These are phyloP conservation scores for Leptographium galeiforme DNA, from an alignment of 2,329 filamentous ascomycete genomes.

Conservation along the genomic window DNA sequence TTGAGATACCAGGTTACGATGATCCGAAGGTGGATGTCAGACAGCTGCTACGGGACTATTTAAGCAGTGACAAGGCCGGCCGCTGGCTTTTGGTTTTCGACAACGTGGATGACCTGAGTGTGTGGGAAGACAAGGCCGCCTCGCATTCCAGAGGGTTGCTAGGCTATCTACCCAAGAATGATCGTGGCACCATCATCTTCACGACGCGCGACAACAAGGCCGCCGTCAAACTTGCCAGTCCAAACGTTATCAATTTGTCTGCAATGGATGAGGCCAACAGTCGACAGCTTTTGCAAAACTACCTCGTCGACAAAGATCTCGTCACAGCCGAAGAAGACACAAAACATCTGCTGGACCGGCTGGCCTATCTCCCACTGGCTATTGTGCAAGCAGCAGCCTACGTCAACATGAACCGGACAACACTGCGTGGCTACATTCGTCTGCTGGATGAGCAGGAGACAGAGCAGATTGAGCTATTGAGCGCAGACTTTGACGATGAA, in stretches of 20 bases:
- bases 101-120: constrained; percentile 25
- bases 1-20: constrained; percentile 17
- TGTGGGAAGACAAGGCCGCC: constrained; percentile 13
- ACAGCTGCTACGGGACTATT: constrained; percentile 18
- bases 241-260: constrained; percentile 12
- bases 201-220: constrained; percentile 14
- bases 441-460: constrained; percentile 4
- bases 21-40: constrained; percentile 22
- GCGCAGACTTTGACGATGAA: constrained; percentile 7
- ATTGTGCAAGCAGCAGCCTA: constrained; percentile 7
- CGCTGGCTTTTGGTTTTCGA: constrained; percentile 31
- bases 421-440: constrained; percentile 1
- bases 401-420: constrained; percentile 3
- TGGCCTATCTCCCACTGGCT: constrained; percentile 9
- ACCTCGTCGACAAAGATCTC: constrained; percentile 5
- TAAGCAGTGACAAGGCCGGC: constrained; percentile 16
- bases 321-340: neutral
- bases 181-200: constrained; percentile 8
- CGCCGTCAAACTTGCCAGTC: constrained; percentile 2
- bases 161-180: neutral
- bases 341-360: neutral
- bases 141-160: constrained; percentile 4
- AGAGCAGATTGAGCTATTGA: constrained; percentile 7
- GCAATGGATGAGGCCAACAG: constrained; percentile 14
- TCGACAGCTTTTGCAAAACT: constrained; percentile 11